Conservation (phyloP, 768 basidiomycete species). For the Boletus fagicola region DNA sequence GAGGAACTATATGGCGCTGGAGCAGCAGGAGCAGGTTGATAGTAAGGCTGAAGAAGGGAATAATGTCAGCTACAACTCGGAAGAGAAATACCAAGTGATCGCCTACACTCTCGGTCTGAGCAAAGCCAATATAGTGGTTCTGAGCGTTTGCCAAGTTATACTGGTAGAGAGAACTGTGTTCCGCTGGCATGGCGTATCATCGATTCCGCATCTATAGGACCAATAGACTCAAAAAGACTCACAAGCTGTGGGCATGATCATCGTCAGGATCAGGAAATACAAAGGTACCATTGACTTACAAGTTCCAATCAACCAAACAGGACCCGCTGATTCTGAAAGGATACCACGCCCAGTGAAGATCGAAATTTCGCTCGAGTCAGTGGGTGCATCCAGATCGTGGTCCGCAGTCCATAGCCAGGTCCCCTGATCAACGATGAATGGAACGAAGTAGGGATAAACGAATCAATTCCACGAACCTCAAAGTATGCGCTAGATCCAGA, state of each 20-base stretch:
- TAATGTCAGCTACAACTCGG: neutral
- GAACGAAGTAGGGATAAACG: neutral
- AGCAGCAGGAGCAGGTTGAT: constrained; percentile 43
- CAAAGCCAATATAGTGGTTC: constrained; percentile 49
- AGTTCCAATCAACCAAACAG: constrained; percentile 81
- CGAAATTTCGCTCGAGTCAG: constrained; percentile 48
- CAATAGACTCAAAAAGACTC: neutral
- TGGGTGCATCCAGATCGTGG: constrained; percentile 52
- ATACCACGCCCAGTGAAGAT: constrained; percentile 70
- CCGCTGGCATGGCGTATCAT: constrained; percentile 29
- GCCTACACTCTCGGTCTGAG: constrained; percentile 50
- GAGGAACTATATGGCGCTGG: constrained; percentile 42
- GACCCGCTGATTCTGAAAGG: constrained; percentile 70
- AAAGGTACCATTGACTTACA: constrained; percentile 14
- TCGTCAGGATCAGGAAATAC: neutral
- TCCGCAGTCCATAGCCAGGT: constrained; percentile 83
- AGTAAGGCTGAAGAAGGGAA: constrained; percentile 40
- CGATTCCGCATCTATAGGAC: neutral
- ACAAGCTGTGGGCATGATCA: constrained; percentile 17
- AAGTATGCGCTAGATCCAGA: constrained; percentile 53
- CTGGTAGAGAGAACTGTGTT: constrained; percentile 49
- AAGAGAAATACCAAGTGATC: neutral
- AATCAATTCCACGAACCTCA: constrained; percentile 42
- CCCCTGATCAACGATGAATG: constrained; percentile 39
- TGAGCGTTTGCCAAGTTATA: constrained; percentile 43